Evolutionary conservation across 1,139 yeast species (phyloP), one percentile per base, ranked within the genome.

Genomic region (Cylindricascospora bacillispora): DNA sequence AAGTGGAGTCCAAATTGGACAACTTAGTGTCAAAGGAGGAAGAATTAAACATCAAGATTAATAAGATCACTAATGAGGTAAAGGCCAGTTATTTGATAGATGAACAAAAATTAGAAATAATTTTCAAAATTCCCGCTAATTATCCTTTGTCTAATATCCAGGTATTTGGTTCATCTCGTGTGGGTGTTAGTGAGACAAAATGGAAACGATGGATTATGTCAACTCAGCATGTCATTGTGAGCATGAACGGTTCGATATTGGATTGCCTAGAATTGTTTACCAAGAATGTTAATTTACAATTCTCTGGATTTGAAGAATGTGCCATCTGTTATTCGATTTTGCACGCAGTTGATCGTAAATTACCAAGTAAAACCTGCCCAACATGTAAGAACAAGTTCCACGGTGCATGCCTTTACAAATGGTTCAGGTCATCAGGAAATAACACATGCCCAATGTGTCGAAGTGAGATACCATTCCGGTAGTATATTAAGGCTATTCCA

Each of bases 191-290:
- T 42, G 97, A 89, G 44, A 74, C 73, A 38, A 89, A 82, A 56
- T 86, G 95, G 94, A 78, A 83, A 43, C 89, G 94, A 1, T 89
- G 98, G 98, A 59, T 89, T 17, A 62, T 89, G 49, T 89, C 95
- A 1, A 79, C 93, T 2, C 94, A 82, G 49, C 71, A 86, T 32
- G 75, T 85, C 11, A 70, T 78, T 12, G 49, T 58, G 2, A 68
- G 80, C 5, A 73, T 73, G 49, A 81, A 80, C 45, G 95, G 94
- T 7, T 76, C 92, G 1, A 72, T 89, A 19, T 58, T 75, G 25
- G 94, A 83, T 36, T 80, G 95, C 2, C 63, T 92, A 33, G 86
- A 80, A 40, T 65, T 82, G 28, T 82, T 86, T 54, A 76, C 80
- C 51, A 73, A 70, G 44, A 85, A 85, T 49, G 89, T 83, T 25